Conservation (phyloP, 73 alveolate genomes). For the Urostyla sp. region DNA sequence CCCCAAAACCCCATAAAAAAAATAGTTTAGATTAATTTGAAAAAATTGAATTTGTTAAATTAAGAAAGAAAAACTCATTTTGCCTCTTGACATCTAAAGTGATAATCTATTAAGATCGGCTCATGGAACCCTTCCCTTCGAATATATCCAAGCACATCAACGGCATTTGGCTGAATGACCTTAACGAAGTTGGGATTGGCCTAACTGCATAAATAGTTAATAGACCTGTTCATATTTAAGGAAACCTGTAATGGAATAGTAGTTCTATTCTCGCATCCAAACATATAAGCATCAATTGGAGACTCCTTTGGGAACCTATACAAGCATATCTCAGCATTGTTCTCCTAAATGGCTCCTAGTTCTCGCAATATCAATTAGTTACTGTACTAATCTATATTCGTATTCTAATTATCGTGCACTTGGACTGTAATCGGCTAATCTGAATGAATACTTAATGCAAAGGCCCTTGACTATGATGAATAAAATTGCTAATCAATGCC, state of each 20-base stretch:
- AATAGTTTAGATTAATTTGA: too few relatives aligned
- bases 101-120: neutral
- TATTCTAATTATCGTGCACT: neutral
- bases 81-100: neutral
- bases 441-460: slow-evolving; percentile 77
- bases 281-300: slow-evolving; percentile 33
- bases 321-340: slow-evolving; percentile 13
- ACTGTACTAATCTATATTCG: neutral
- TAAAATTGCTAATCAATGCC: slow-evolving; percentile 80
- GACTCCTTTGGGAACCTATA: slow-evolving; percentile 4
- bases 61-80: too few relatives aligned
- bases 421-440: slow-evolving; percentile 16
- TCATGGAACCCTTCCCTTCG: neutral
- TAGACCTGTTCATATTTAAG: neutral
- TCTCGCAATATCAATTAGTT: slow-evolving; percentile 4
- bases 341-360: neutral
- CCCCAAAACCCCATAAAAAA: too few relatives aligned
- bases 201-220: neutral
- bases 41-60: too few relatives aligned
- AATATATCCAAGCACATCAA: neutral
- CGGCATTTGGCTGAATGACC: slow-evolving; percentile 22
- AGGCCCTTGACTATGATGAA: slow-evolving; percentile 66
- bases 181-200: neutral
- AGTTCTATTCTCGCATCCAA: slow-evolving; percentile 36
- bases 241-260: slow-evolving; percentile 9